Conservation (phyloP, 1,284 basidiomycete genomes). For the Heterobasidion irregulare region DNA sequence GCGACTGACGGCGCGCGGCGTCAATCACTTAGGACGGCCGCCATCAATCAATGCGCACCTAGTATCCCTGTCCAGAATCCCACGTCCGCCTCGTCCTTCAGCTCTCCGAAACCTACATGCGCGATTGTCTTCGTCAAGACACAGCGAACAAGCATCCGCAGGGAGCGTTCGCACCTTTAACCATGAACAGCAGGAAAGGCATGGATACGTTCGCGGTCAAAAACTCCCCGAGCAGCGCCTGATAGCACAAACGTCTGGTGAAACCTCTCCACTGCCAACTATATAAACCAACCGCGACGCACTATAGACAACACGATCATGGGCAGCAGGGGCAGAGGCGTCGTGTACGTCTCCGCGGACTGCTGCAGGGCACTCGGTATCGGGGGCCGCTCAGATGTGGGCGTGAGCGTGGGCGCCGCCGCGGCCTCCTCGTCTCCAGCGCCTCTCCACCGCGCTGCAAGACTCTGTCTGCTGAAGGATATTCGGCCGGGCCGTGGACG, state of each 20-base stretch:
- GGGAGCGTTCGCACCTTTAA: slow-evolving; percentile 51
- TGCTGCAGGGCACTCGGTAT: slow-evolving; percentile 67
- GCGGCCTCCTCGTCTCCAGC: slow-evolving; percentile 16
- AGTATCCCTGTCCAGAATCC: slow-evolving; percentile 83
- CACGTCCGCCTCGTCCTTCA: slow-evolving; percentile 64
- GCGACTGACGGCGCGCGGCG: slow-evolving; percentile 39
- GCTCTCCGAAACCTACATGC: slow-evolving; percentile 53
- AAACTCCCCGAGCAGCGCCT: slow-evolving; percentile 93
- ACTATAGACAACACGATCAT: slow-evolving; percentile 92
- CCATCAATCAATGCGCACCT: slow-evolving; percentile 32
- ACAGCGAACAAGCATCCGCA: neutral
- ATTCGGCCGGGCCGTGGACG: slow-evolving; percentile 11
- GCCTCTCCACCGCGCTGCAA: slow-evolving; percentile 16
- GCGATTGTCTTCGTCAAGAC: neutral
- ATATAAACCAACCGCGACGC: slow-evolving; percentile 7
- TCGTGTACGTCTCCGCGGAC: slow-evolving; percentile 57
- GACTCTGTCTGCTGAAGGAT: slow-evolving; percentile 8
- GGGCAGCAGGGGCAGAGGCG: slow-evolving; percentile 79
- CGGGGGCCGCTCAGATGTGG: slow-evolving; percentile 42
- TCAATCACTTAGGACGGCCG: slow-evolving; percentile 6
- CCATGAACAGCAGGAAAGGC: slow-evolving; percentile 89
- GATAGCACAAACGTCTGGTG: slow-evolving; percentile 4
- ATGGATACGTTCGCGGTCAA: slow-evolving; percentile 86
- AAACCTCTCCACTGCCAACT: neutral
- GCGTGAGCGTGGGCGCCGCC: slow-evolving; percentile 5